Base-by-base conservation (phyloP, 768 basidiomycete genomes). In the Saitozyma sp. region DNA sequence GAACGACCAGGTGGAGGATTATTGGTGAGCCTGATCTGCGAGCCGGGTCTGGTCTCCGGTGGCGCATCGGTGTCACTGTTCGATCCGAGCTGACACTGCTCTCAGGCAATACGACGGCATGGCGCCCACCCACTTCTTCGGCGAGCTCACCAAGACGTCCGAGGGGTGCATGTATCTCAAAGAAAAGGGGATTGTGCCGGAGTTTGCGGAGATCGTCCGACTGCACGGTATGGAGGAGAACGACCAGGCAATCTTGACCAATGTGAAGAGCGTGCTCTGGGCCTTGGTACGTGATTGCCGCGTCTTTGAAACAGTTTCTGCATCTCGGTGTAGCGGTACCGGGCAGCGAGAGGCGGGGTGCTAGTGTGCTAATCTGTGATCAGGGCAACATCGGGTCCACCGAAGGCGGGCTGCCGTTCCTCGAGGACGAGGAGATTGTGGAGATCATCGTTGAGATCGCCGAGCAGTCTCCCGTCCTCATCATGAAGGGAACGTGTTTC, bases 141-240 rank as follows among this genome's bases (percentile, higher is more conserved):
- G 95, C 19, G 95, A 97, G 79, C 90, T 98, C 85, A 89, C 93
- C 51, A 97, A 96, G 79, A 98, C 96, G 3, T 89, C 90, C 59
- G 87, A 94, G 54, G 96, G 96, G 0, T 95, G 93, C 78, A 89
- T 90, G 73, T 87, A 93, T 9, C 81, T 99, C 46, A 86, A 88
- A 62, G 92, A 94, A 62, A 92, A 89, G 68, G 91, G 91, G 0
- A 92, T 98, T 75, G 93, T 98, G 71, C 75, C 84, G 6, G 91
- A 95, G 65, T 97, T 97, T 72, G 88, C 91, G 0, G 87, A 91
- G 62, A 90, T 95, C 70, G 90, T 98, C 56, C 85, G 91, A 20
- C 85, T 87, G 62, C 92, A 98, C 77, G 88, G 88, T 17, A 83
- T 89, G 54, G 95, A 97, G 78, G 86, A 85, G 53, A 86, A 88